These are phyloP conservation scores for Nymphaea thermarum DNA, from an alignment of 164 flowering plant species.

Conservation along the genomic window DNA sequence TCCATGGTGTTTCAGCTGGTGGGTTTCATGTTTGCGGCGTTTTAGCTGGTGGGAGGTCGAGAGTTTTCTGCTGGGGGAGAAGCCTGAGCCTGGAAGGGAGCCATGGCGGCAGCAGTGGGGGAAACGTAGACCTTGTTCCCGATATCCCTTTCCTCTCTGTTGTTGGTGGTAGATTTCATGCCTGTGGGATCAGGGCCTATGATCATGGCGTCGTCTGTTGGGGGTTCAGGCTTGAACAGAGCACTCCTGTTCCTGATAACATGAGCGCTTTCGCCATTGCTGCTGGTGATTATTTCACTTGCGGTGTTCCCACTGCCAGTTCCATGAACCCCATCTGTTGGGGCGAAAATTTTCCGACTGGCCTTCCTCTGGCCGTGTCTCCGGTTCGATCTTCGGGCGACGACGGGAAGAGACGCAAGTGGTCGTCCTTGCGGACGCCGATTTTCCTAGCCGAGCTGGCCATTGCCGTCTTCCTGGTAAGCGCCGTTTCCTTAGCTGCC, in stretches of 20 bases:
- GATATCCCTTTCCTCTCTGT: slow-evolving; percentile 29
- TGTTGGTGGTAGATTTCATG: slow-evolving; percentile 79
- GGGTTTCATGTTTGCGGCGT: slow-evolving; percentile 95
- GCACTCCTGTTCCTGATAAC: slow-evolving; percentile 54
- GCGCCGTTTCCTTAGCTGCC: slow-evolving; percentile 40
- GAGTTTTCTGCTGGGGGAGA: slow-evolving; percentile 79
- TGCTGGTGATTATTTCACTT: slow-evolving; percentile 90
- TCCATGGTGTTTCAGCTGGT: slow-evolving; percentile 72
- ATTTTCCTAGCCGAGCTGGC: slow-evolving; percentile 60
- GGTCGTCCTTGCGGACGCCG: slow-evolving; percentile 60
- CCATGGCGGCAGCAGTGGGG: slow-evolving; percentile 14
- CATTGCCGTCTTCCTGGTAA: slow-evolving; percentile 51
- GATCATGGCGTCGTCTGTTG: slow-evolving; percentile 69
- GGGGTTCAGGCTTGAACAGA: slow-evolving; percentile 51
- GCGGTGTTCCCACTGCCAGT: slow-evolving; percentile 59
- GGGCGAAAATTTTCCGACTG: slow-evolving; percentile 67
- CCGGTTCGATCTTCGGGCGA: slow-evolving; percentile 52
- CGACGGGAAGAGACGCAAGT: slow-evolving; percentile 20
- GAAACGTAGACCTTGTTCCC: slow-evolving; percentile 53
- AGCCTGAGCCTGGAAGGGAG: slow-evolving; percentile 42
- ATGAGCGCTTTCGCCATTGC: slow-evolving; percentile 55
- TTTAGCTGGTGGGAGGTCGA: slow-evolving; percentile 30
- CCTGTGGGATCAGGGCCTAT: slow-evolving; percentile 69
- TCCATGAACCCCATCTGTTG: slow-evolving; percentile 66
- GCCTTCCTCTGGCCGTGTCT: slow-evolving; percentile 70